Evolutionary conservation across 306 rosid species (phyloP), one percentile per base, ranked within the genome.

Genomic region (Ochetophila trinervis): DNA sequence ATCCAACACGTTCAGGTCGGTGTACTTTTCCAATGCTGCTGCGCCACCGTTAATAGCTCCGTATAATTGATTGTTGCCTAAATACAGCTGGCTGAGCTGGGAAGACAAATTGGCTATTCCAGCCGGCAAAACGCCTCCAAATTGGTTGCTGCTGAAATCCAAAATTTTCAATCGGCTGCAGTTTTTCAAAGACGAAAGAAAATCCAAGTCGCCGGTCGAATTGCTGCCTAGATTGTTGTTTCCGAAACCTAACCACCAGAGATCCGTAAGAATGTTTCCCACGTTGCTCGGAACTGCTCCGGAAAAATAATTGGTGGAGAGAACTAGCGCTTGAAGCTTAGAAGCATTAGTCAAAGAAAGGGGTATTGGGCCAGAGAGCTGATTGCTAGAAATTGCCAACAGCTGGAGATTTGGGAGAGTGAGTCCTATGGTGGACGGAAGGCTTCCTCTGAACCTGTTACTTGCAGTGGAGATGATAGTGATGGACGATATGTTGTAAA

Each of bases 381-480:
- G 14, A 65, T 65, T 65, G 0, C 8, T 40, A 0, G 1, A 5
- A 2, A 65, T 15, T 8, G 0, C 0, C 11, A 65, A 1, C 0
- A 0, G 2, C 32, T 34, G 32, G 14, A 62, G 54, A 62, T 44
- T 62, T 44, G 66, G 66, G 27, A 22, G 16, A 8, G 8, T 5
- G 6, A 62, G 11, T 23, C 53, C 66, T 40, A 62, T 40, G 4
- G 1, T 17, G 24, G 53, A 5, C 5, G 37, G 53, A 44, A 62
- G 15, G 40, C 21, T 62, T 0, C 54, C 66, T 14, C 12, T 44
- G 5, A 51, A 27, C 13, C 18, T 10, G 22, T 65, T 65, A 0
- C 0, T 0, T 5, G 34, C 0, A 11, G 10, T 0, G 32, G 59
- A 34, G 11, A 65, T 3, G 14, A 0, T 10, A 1, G 5, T 11